A percentile compares a stretch with the other conserved stretches of the same genome.
phyloP scores from a whole-genome alignment of 139 green algal species.

The Micractinium sp. region DNA sequence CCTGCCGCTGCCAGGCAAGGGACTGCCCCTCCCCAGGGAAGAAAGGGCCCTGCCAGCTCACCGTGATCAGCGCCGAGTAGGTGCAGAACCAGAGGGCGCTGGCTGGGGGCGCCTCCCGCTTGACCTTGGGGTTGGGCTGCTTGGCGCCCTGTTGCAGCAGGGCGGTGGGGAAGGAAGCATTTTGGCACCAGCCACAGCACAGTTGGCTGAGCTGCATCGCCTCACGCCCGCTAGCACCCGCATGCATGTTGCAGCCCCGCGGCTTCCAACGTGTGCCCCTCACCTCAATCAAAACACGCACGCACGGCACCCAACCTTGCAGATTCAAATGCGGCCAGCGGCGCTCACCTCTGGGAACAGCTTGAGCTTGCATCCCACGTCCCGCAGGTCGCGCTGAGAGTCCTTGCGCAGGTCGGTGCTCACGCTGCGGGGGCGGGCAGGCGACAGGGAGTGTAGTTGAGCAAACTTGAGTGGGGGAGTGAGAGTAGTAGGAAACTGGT shows the following conservation, averaged over 20 bases:
- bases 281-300: background rate
- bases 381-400: constrained; percentile 78
- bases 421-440: constrained; percentile 37
- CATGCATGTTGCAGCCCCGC: background rate
- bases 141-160: background rate
- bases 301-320: background rate
- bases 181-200: too few relatives aligned
- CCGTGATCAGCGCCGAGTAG: background rate
- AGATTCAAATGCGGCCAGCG: too few relatives aligned
- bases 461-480: too few relatives aligned
- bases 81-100: background rate
- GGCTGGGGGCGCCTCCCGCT: too few relatives aligned
- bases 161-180: background rate
- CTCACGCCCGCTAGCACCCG: too few relatives aligned
- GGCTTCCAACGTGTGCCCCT: background rate
- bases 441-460: too few relatives aligned
- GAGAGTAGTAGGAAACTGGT: too few relatives aligned
- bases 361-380: constrained; percentile 47
- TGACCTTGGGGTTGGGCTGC: background rate
- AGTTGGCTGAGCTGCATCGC: too few relatives aligned
- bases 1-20: background rate
- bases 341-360: constrained; percentile 1
- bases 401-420: constrained; percentile 77
- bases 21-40: background rate
- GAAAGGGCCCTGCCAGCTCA: too few relatives aligned